Evolutionary conservation across 148 eudicot species (phyloP).

Genomic region (Fallopia convolvulus): DNA sequence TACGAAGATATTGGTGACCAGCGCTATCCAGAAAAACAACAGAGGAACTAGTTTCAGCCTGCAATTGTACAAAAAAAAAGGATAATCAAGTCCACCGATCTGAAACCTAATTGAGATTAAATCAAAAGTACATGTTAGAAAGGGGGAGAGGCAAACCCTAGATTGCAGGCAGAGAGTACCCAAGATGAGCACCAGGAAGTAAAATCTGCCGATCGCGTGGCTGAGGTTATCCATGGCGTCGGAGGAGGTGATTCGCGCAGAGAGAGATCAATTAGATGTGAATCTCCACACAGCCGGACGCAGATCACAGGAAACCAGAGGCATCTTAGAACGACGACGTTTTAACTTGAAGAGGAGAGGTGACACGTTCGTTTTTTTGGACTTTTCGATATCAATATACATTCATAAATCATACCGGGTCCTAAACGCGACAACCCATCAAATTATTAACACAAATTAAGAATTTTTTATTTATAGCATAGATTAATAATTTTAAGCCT

Average conservation of each 20-base stretch:
- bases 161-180: constrained; percentile 25
- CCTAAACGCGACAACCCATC: not conserved
- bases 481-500: too few species aligned
- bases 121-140: not conserved
- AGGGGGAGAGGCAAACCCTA: constrained; percentile 21
- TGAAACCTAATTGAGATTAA: not conserved
- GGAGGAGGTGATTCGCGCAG: constrained; percentile 11
- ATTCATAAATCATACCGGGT: not conserved
- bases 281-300: constrained; percentile 4
- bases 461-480: too few species aligned
- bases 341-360: not conserved
- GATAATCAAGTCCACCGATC: constrained; percentile 6
- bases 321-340: constrained; percentile 2
- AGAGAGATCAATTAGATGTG: constrained; percentile 13
- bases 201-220: not conserved
- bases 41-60: constrained; percentile 47
- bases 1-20: constrained; percentile 45
- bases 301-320: not conserved
- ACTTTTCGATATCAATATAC: not conserved
- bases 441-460: not conserved
- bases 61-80: constrained; percentile 10
- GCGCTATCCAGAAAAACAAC: constrained; percentile 67
- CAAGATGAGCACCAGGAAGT: constrained; percentile 20
- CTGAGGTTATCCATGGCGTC: constrained; percentile 15
- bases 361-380: constrained; percentile 10